phyloP scores from a whole-genome alignment of 2,329 filamentous ascomycete genomes.

The Penicillium sclerotiorum region DNA sequence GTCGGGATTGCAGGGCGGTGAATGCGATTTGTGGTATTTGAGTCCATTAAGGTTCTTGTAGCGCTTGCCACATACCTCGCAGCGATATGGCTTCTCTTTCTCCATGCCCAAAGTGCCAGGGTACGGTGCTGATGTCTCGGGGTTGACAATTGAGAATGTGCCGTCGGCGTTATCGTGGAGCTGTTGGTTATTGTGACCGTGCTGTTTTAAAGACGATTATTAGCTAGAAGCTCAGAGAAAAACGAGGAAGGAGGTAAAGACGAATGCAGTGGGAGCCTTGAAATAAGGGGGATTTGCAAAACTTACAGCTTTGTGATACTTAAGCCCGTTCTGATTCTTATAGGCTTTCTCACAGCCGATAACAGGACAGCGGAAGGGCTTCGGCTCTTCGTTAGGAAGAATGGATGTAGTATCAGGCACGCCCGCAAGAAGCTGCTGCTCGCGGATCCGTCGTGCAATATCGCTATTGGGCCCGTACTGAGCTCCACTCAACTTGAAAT shows the following conservation, averaged over 20 bases:
- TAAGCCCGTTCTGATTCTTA: conserved; percentile 98
- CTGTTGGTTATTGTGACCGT: conserved; percentile 95
- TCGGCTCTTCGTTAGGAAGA: conserved; percentile 80
- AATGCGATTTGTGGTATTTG: conserved; percentile 90
- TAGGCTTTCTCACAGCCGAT: conserved; percentile 99
- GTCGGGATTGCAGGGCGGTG: conserved; percentile 86
- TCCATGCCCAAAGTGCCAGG: conserved; percentile 99
- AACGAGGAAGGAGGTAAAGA: neutral
- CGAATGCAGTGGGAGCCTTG: neutral
- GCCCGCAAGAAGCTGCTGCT: conserved; percentile 65
- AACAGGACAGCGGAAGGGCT: conserved; percentile 96
- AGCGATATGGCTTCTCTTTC: conserved; percentile 98
- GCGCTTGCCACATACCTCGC: conserved; percentile 93
- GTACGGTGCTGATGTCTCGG: conserved; percentile 89
- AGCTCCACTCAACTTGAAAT: conserved; percentile 73
- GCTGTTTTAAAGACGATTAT: conserved; percentile 47
- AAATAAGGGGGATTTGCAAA: neutral
- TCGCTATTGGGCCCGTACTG: conserved; percentile 78
- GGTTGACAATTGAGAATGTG: conserved; percentile 97
- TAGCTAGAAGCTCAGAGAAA: too few relatives aligned
- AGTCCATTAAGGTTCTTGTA: conserved; percentile 99
- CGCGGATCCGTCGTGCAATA: conserved; percentile 66
- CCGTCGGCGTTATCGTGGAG: conserved; percentile 95
- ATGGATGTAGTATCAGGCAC: conserved; percentile 51
- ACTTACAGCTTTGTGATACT: conserved; percentile 76